Evolutionary conservation across 2,329 filamentous ascomycete genomes (phyloP), one percentile per base, ranked within the genome.

Genomic region (Fusarium sp.): DNA sequence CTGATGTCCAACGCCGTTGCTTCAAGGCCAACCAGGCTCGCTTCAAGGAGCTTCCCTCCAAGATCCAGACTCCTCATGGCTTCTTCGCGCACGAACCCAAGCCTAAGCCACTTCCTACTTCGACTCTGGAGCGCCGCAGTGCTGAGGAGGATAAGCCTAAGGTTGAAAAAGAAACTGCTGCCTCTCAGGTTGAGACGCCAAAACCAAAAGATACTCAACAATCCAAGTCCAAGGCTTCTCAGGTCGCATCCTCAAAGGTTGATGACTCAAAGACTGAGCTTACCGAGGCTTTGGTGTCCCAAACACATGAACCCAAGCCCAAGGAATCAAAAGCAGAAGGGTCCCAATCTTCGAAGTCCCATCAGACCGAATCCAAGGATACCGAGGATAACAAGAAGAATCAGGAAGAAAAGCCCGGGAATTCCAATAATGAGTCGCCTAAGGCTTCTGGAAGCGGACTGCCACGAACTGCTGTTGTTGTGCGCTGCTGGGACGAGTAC

Each of bases 401-500:
- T 3, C 44, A 58, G 55, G 27, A 44, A 11, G 39, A 44, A 47
- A 62, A 62, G 31, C 27, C 46, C 8, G 46, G 53, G 35, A 20
- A 18, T n/a, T 22, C 62, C 38, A 61, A 62, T 6, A 27, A 27
- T 15, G 64, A 65, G 17, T 36, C 53, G 27, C 14, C 29, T 13
- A 66, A 71, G 39, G 31, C 46, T 22, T 38, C 52, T 14, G 44
- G 67, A 18, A 39, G 35, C 3, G 61, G 77, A 42, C 73, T 76
- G 52, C 78, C 79, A 41, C 81, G 83, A 35, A 95, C 93, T 1
- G 94, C 93, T 5, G 86, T 98, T 10, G 88, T 98, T 2, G 88
- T 98, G 29, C 89, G 95, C 29, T 92, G 92, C 54, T 97, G 93
- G 93, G 90, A 92, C 73, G 92, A 93, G 74, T 97, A 93, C 74